Evolutionary conservation across 148 eudicot species (phyloP), one percentile per base, ranked within the genome.

Genomic region (Mesembryanthemum crystallinum): DNA sequence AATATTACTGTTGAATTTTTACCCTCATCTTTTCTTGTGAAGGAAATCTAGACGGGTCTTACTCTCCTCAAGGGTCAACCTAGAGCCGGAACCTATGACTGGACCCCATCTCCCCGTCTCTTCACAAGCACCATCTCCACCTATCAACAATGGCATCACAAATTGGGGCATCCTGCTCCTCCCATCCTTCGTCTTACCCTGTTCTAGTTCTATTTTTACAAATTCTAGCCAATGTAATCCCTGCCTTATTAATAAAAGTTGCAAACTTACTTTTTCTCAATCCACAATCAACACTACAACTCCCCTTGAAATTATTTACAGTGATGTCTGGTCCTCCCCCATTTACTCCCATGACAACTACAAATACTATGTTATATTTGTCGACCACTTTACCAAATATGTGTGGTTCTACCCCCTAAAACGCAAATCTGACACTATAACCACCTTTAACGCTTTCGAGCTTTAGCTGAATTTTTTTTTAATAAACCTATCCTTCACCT

Each of bases 281-380:
- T 17, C 23, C 8, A 17, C 23, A 4, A 6, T 57, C 21, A 59
- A 21, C 2, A 10, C 65, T 10, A 2, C 52, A 13, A 25, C 49
- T 35, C 69, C 72, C 43, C 72, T 69, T 10, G 35, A 69, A 24
- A 4, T 71, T 2, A 32, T 54, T 30, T 58, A 15, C n/a, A 21
- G 20, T 13, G 75, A 72, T 58, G 75, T 72, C 6, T 72, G 75
- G 75, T 8, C 75, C 10, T 68, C 55, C 10, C 55, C 55, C 14
- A 15, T 43, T 3, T 7, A 1, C 21, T 68, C 71, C 1, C 21
- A 23, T 68, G 55, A 43, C n/a, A 13, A 43, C 21, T 25, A n/a
- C 54, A 43, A 43, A 12, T 68, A 68, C 20, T 68, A 68, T 27
- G 21, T 68, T 2, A 43, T 68, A 1, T 68, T 68, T 45, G 55